Evolutionary conservation across 73 alveolate species (phyloP).

Genomic region (Paramecium pentaurelia): DNA sequence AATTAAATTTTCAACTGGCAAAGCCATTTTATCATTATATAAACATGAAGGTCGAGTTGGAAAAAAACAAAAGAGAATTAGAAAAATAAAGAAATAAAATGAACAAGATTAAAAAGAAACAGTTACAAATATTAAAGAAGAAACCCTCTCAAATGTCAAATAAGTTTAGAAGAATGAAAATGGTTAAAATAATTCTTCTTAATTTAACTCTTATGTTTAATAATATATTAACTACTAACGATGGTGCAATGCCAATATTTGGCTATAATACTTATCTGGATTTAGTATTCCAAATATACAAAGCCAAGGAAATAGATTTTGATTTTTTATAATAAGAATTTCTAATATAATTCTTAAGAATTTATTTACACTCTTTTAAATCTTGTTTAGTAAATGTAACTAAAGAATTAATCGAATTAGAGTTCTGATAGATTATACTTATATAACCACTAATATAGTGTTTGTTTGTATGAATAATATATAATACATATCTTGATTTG

Average conservation of each 20-base stretch:
- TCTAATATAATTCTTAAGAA: not conserved
- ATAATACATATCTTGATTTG: not conserved
- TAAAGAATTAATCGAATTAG: not conserved
- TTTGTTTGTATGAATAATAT: not conserved
- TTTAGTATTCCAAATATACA: not conserved
- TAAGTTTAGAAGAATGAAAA: not conserved
- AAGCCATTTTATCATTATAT: slow-evolving; percentile 46
- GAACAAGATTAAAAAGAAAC: not conserved
- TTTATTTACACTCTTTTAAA: not conserved
- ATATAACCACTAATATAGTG: not conserved
- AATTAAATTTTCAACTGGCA: slow-evolving; percentile 58
- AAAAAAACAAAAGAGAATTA: slow-evolving; percentile 18
- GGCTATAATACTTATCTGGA: not conserved
- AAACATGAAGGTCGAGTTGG: slow-evolving; percentile 63
- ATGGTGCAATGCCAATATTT: not conserved
- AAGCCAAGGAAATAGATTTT: not conserved
- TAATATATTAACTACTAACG: not conserved
- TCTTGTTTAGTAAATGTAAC: not conserved
- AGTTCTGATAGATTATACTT: not conserved
- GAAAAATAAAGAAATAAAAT: not conserved
- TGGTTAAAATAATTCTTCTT: not conserved
- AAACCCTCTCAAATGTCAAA: not conserved
- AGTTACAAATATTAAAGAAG: not conserved
- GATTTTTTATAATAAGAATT: not conserved
- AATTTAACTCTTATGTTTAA: not conserved